phyloP scores from a whole-genome alignment of 1,284 basidiomycete genomes.

The Austroboletus niveus region DNA sequence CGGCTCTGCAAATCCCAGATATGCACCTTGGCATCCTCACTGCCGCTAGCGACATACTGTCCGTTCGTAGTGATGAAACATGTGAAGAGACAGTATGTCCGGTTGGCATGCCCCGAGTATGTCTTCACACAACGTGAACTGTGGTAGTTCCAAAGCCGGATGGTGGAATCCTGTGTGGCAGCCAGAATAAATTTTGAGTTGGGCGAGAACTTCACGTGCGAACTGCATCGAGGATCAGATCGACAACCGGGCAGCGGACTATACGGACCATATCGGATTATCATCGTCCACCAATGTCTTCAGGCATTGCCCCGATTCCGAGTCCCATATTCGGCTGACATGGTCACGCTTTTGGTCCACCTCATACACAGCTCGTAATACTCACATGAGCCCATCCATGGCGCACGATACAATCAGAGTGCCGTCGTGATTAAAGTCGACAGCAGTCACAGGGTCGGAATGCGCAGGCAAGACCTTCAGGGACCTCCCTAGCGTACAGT shows the following conservation, averaged over 20 bases:
- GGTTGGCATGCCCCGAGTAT: slow-evolving; percentile 80
- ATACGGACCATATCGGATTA: slow-evolving; percentile 82
- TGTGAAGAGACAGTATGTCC: slow-evolving; percentile 71
- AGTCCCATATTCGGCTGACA: slow-evolving; percentile 91
- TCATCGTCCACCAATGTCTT: slow-evolving; percentile 97
- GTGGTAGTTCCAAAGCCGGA: slow-evolving; percentile 93
- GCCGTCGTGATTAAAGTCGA: slow-evolving; percentile 93
- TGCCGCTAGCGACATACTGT: slow-evolving; percentile 80
- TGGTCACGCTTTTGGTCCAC: neutral
- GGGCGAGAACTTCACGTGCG: slow-evolving; percentile 86
- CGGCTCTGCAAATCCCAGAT: slow-evolving; percentile 92
- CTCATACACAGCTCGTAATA: slow-evolving; percentile 7
- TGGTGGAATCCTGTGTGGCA: slow-evolving; percentile 88
- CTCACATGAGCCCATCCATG: slow-evolving; percentile 96
- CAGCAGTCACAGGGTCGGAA: slow-evolving; percentile 93
- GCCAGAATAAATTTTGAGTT: slow-evolving; percentile 88
- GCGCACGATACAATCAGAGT: slow-evolving; percentile 91
- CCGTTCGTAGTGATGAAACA: slow-evolving; percentile 57
- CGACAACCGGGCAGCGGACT: slow-evolving; percentile 1
- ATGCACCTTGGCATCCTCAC: slow-evolving; percentile 86
- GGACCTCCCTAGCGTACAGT: slow-evolving; percentile 55
- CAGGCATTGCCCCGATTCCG: slow-evolving; percentile 93
- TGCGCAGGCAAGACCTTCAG: slow-evolving; percentile 89
- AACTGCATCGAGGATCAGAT: slow-evolving; percentile 44
- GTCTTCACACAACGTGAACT: slow-evolving; percentile 93